phyloP scores from a whole-genome alignment of 73 alveolate genomes.

The Tetrahymena elliotti region DNA sequence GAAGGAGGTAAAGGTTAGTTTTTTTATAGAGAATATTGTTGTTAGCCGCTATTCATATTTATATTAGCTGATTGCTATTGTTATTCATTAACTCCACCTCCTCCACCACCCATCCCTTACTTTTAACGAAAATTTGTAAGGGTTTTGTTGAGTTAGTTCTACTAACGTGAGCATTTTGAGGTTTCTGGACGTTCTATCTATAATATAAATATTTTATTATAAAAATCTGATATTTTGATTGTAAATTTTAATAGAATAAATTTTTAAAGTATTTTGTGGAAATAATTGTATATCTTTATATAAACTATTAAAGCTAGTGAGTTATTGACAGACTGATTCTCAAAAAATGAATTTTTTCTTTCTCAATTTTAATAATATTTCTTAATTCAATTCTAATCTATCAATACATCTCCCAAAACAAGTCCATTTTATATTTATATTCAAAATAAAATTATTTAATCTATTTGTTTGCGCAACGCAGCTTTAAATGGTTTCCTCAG shows the following conservation, averaged over 20 bases:
- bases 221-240: no score
- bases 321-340: neutral
- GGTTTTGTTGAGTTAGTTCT: neutral
- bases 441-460: no score
- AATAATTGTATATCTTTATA: neutral
- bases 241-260: neutral
- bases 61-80: neutral
- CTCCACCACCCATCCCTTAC: slow-evolving; percentile 4
- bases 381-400: no score
- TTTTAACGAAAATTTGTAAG: neutral
- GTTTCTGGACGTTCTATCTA: neutral
- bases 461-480: no score
- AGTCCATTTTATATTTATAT: no score
- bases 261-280: neutral
- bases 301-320: neutral
- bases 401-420: no score
- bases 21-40: neutral
- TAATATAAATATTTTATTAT: no score
- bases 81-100: neutral
- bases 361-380: no score
- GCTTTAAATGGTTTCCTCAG: no score
- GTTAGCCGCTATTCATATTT: neutral
- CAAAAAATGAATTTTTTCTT: neutral
- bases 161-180: neutral
- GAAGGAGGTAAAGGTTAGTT: neutral